Evolutionary conservation across 441 rosid species (phyloP), one percentile per base, ranked within the genome.

Genomic region (Metrosideros polymorpha): DNA sequence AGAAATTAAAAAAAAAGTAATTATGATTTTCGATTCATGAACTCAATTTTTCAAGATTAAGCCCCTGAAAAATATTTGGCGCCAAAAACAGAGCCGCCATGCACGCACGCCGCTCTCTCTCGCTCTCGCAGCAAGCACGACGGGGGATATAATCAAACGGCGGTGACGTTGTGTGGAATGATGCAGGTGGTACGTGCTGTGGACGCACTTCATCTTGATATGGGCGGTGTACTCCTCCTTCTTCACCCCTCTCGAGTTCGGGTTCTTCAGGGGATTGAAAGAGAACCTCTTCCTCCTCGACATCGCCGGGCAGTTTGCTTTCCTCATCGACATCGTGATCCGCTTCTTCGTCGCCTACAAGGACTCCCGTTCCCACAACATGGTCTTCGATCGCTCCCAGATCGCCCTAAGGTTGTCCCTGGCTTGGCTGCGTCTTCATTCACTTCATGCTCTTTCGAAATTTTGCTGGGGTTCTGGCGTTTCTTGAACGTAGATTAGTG

Each of bases 161-260:
- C n/a, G 12, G n/a, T 54, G 57, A 54, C 57, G 19, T 22, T 19
- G n/a, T 10, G 82, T 17, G 50, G 22, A 29, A 57, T 57, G 49
- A 35, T 87, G 92, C 98, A 96, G 98, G 91, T 89, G 93, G 94
- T 96, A 94, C 85, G 90, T 89, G 59, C 90, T 90, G 59, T 98
- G 99, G 99, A 92, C 90, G 57, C 87, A 91, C 84, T 95, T 98
- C 90, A 95, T 98, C 89, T 87, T 96, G 88, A 17, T 96, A 50
- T 96, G 99, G 99, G 99, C 99, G 86, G 82, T 95, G 54, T 96
- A 98, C 91, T 98, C 99, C 0, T 98, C 99, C 79, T 94, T 94
- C 92, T 96, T 98, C 89, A 98, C 99, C 59, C 99, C 99, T 4
- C 71, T 98, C 93, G 99, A 98, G 95, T 98, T 98, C 49, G 99